phyloP scores from a whole-genome alignment of 371 early-diverging fungal genomes.

The Circinella umbellata region DNA sequence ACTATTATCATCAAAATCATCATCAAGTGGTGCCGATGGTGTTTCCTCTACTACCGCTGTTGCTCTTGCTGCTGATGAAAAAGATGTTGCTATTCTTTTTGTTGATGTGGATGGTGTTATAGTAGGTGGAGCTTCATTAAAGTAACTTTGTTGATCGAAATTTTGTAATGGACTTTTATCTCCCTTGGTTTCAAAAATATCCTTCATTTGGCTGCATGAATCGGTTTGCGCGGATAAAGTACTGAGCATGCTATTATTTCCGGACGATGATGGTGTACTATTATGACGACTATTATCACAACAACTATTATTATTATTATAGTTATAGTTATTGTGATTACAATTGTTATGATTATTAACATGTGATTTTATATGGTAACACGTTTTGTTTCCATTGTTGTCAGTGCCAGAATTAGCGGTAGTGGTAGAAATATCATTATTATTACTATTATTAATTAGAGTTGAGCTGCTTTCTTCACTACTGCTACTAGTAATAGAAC shows the following conservation, averaged over 20 bases:
- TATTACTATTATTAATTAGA: too few relatives aligned
- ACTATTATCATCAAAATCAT: background rate
- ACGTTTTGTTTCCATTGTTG: background rate
- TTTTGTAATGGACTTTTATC: conserved; percentile 43
- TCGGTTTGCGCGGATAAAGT: background rate
- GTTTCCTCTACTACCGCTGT: background rate
- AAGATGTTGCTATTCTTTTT: background rate
- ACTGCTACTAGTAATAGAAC: too few relatives aligned
- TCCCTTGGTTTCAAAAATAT: conserved; percentile 34
- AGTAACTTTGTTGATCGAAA: conserved; percentile 24
- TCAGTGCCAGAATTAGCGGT: background rate
- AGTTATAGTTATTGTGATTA: too few relatives aligned
- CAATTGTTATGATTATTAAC: background rate
- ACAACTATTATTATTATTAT: conserved; percentile 2
- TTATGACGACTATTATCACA: too few relatives aligned
- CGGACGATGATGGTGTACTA: background rate
- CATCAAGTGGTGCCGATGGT: background rate
- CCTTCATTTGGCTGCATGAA: conserved; percentile 28
- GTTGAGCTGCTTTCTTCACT: too few relatives aligned
- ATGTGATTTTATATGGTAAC: conserved; percentile 3
- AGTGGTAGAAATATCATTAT: background rate
- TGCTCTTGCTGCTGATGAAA: background rate
- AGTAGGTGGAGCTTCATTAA: background rate
- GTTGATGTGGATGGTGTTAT: background rate
- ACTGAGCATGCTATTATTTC: background rate